Conservation (phyloP, 768 basidiomycete genomes). For the Suillus ampliporus region DNA sequence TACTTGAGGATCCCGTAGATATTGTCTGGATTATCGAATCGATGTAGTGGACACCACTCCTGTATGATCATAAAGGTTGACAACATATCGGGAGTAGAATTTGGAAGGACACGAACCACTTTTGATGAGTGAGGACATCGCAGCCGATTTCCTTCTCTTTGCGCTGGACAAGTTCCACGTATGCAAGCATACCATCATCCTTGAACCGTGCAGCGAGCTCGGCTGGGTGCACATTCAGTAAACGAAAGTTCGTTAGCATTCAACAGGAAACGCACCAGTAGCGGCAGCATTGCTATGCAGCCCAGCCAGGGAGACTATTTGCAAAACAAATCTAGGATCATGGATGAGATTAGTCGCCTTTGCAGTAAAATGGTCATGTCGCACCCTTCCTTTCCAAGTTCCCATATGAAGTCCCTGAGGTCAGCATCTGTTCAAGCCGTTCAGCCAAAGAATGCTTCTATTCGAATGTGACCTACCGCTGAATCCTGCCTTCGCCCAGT, state of each 20-base stretch:
- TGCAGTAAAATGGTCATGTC: slow-evolving; percentile 18
- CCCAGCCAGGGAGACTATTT: slow-evolving; percentile 90
- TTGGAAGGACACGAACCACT: slow-evolving; percentile 62
- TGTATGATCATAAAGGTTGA: slow-evolving; percentile 29
- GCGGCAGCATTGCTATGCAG: slow-evolving; percentile 83
- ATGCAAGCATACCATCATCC: slow-evolving; percentile 91
- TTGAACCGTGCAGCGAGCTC: slow-evolving; percentile 83
- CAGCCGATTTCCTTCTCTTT: slow-evolving; percentile 89
- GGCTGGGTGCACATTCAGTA: slow-evolving; percentile 44
- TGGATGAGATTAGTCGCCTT: slow-evolving; percentile 12
- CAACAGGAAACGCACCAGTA: slow-evolving; percentile 55
- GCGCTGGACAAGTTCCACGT: slow-evolving; percentile 85
- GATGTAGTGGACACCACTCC: slow-evolving; percentile 92
- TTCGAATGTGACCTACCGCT: slow-evolving; percentile 48
- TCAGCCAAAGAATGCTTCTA: background rate
- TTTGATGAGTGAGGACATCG: slow-evolving; percentile 93
- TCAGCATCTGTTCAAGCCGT: slow-evolving; percentile 55
- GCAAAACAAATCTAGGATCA: slow-evolving; percentile 76
- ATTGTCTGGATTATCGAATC: slow-evolving; percentile 85
- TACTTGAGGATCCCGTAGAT: slow-evolving; percentile 88
- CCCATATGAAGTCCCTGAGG: slow-evolving; percentile 88
- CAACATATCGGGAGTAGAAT: background rate
- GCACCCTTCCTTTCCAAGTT: slow-evolving; percentile 87
- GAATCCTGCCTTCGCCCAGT: slow-evolving; percentile 88
- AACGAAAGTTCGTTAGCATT: background rate